phyloP scores from a whole-genome alignment of 2,329 filamentous ascomycete genomes.

The Neopestalotiopsis sp. region DNA sequence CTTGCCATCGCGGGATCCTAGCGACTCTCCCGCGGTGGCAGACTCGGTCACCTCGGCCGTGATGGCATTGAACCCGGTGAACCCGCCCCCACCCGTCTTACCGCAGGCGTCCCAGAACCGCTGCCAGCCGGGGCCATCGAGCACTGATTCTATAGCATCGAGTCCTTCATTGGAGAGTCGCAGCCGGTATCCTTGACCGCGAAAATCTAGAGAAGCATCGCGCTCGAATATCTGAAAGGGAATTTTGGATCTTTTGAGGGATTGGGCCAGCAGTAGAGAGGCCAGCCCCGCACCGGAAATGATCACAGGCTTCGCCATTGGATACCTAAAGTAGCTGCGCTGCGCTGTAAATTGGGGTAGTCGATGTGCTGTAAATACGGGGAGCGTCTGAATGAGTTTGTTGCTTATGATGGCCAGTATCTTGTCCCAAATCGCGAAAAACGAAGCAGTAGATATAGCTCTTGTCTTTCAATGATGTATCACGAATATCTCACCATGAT shows the following conservation, averaged over 20 bases:
- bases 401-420: background rate
- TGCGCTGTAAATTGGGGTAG: background rate
- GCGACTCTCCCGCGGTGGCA: slow-evolving; percentile 36
- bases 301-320: slow-evolving; percentile 38
- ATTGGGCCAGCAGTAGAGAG: slow-evolving; percentile 50
- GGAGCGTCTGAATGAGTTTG: background rate
- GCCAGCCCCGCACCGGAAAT: slow-evolving; percentile 52
- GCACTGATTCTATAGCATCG: slow-evolving; percentile 64
- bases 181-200: slow-evolving; percentile 67
- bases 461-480: background rate
- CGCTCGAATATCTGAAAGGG: slow-evolving; percentile 64
- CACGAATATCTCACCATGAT: background rate
- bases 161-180: slow-evolving; percentile 62
- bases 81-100: slow-evolving; percentile 63
- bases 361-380: background rate
- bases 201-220: slow-evolving; percentile 54
- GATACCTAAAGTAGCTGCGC: background rate
- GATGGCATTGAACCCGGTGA: slow-evolving; percentile 55
- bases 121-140: slow-evolving; percentile 52
- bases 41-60: slow-evolving; percentile 48
- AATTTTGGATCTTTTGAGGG: slow-evolving; percentile 46
- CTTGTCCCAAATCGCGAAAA: background rate
- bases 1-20: slow-evolving; percentile 61
- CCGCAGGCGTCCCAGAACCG: slow-evolving; percentile 65
- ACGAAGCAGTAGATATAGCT: background rate